Percentiles rank a stretch among this genome's conserved stretches.
These are phyloP conservation scores for Coemansia pectinata DNA, from an alignment of 192 early-diverging fungal genomes.

Conservation along the genomic window DNA sequence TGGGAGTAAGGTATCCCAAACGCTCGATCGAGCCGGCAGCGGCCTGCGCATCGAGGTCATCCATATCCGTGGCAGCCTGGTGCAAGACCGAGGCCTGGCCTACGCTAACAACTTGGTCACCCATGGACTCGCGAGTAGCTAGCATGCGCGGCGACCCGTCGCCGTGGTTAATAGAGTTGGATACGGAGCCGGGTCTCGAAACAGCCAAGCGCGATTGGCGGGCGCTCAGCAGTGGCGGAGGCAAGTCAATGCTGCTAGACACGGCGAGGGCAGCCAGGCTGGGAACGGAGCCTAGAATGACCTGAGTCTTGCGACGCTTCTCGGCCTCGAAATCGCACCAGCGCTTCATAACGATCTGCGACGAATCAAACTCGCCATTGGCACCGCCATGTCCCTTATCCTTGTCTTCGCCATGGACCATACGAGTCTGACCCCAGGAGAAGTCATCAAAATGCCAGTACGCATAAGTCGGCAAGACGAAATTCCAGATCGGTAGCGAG, in stretches of 20 bases:
- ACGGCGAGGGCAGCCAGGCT: constrained; percentile 37
- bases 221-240: constrained; percentile 4
- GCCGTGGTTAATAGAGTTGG: constrained; percentile 15
- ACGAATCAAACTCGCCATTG: constrained; percentile 62
- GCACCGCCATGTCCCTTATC: constrained; percentile 61
- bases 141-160: not conserved
- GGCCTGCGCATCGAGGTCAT: constrained; percentile 37
- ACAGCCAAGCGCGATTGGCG: constrained; percentile 31
- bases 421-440: constrained; percentile 97
- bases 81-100: constrained; percentile 39
- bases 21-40: constrained; percentile 49
- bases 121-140: not conserved
- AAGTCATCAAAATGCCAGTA: constrained; percentile 99
- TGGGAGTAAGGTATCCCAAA: constrained; percentile 56
- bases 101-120: constrained; percentile 14
- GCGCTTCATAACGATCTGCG: constrained; percentile 73
- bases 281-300: constrained; percentile 43
- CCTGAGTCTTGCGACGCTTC: constrained; percentile 55
- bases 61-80: constrained; percentile 31
- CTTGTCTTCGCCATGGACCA: constrained; percentile 81
- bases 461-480: constrained; percentile 84
- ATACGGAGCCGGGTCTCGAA: constrained; percentile 23
- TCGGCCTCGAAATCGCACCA: constrained; percentile 74
- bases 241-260: constrained; percentile 11
- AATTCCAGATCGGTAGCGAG: constrained; percentile 90